phyloP scores from a whole-genome alignment of 2,329 filamentous ascomycete genomes.

The Colletotrichum siamense region DNA sequence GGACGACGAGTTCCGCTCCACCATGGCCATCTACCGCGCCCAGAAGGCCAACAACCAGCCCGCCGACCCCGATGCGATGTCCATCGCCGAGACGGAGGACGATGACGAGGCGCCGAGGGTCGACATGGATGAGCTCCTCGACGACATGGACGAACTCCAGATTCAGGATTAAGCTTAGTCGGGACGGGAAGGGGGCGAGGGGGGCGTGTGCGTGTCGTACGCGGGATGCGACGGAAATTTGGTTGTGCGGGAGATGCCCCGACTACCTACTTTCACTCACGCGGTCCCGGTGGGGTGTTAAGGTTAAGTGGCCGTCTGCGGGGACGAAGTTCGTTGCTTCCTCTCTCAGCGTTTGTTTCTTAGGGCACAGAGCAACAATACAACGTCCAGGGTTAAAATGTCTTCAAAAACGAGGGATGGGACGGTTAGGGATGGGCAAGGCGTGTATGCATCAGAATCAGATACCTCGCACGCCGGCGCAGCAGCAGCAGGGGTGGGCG shows the following conservation, averaged over 20 bases:
- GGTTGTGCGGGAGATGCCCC: neutral
- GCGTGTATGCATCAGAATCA: slow-evolving; percentile 18
- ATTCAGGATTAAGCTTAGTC: slow-evolving; percentile 58
- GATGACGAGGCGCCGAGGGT: slow-evolving; percentile 73
- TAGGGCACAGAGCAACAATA: neutral
- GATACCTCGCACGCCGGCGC: slow-evolving; percentile 8
- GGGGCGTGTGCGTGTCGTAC: neutral
- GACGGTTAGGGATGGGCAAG: slow-evolving; percentile 15
- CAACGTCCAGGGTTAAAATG: neutral
- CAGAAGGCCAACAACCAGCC: slow-evolving; percentile 50
- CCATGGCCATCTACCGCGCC: slow-evolving; percentile 85
- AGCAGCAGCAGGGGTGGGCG: neutral
- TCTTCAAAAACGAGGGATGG: slow-evolving; percentile 1
- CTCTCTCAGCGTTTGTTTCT: neutral
- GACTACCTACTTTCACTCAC: neutral
- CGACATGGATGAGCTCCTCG: slow-evolving; percentile 81
- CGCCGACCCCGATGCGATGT: slow-evolving; percentile 67
- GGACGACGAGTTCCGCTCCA: slow-evolving; percentile 84
- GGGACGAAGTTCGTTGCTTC: neutral
- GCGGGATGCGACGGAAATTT: neutral
- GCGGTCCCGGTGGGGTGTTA: neutral
- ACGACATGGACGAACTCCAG: slow-evolving; percentile 90
- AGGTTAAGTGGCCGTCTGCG: slow-evolving; percentile 14
- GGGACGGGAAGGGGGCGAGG: neutral
- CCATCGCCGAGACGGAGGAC: slow-evolving; percentile 67